Evolutionary conservation across 83 land plant species (phyloP), one percentile per base, ranked within the genome.

Genomic region (Diphasiastrum complanatum): DNA sequence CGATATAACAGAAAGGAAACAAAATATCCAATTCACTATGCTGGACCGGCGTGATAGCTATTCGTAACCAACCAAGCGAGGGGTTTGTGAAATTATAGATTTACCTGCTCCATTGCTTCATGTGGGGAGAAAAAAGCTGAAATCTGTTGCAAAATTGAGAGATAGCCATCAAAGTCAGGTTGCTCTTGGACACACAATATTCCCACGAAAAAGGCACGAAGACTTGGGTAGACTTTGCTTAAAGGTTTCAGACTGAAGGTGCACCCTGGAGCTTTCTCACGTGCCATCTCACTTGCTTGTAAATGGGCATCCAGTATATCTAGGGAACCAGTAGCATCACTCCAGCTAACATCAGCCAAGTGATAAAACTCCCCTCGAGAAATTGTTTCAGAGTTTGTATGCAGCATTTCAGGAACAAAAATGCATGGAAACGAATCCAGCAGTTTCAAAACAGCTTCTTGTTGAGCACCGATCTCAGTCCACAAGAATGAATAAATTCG

Each of bases 181-280:
- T 3, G 54, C 45, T 78, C 76, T 52, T 43, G 53, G 40, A 90
- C 86, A 60, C 56, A 65, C 53, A 82, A 90, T 29, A 37, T 72
- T 25, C 75, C 65, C 45, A 86, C 81, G 72, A 90, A 90, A 56
- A 90, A 90, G 22, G 68, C 66, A 61, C 75, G 79, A 45, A 84
- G 83, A 26, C 61, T 67, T 27, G 92, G 97, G 64, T 83, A 90
- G 2, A 77, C 34, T 25, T 67, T 19, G 18, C 63, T 38, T 50
- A 90, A 48, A 8, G 61, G 31, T 16, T 33, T 47, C 28, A 48
- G n/a, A n/a, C n/a, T n/a, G n/a, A n/a, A n/a, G n/a, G 48, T 24
- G 18, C 18, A 18, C 20, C 5, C 41, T 4, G n/a, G 26, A 16
- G 23, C 4, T 5, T 34, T 10, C 23, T 16, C 19, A 24, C 6